A percentile compares a stretch with the other conserved stretches of the same genome.
These are phyloP conservation scores for Dalbergia oliveri DNA, from an alignment of 306 rosid genomes.

Conservation along the genomic window DNA sequence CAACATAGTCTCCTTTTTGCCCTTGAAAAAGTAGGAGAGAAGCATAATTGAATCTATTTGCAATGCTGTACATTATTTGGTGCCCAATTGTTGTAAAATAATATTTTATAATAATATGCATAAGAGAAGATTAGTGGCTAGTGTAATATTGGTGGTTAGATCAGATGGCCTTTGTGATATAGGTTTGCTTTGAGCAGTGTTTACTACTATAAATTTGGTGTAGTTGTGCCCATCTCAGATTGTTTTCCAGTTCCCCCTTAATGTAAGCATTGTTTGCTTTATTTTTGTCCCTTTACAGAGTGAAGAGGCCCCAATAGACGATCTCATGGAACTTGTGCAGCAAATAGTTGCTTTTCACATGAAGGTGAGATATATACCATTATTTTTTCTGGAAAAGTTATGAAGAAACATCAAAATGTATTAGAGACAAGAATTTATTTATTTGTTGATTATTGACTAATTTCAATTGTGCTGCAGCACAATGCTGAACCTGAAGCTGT, in stretches of 20 bases:
- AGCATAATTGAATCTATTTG: slow-evolving; percentile 5
- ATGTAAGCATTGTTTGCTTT: slow-evolving; percentile 6
- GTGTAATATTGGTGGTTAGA: background rate
- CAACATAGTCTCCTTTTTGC: background rate
- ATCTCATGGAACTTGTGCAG: slow-evolving; percentile 89
- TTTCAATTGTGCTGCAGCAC: slow-evolving; percentile 72
- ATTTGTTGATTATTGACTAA: slow-evolving; percentile 47
- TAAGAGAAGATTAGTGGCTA: slow-evolving; percentile 5
- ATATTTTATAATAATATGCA: background rate
- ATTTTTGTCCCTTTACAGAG: slow-evolving; percentile 55
- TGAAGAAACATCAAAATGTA: background rate
- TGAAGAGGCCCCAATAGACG: slow-evolving; percentile 81
- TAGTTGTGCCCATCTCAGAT: background rate
- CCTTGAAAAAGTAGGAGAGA: slow-evolving; percentile 3
- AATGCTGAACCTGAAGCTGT: slow-evolving; percentile 99
- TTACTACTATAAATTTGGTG: slow-evolving; percentile 14
- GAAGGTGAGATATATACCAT: slow-evolving; percentile 63
- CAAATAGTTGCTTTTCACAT: slow-evolving; percentile 90
- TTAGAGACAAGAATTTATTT: background rate
- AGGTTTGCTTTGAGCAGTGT: slow-evolving; percentile 9
- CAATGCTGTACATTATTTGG: slow-evolving; percentile 11
- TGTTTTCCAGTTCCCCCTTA: slow-evolving; percentile 29
- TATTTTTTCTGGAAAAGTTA: slow-evolving; percentile 10
- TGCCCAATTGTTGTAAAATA: background rate
- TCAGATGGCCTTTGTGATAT: background rate